Base-by-base conservation (phyloP, 2,329 filamentous ascomycete genomes). In the Xylariaceae sp. region DNA sequence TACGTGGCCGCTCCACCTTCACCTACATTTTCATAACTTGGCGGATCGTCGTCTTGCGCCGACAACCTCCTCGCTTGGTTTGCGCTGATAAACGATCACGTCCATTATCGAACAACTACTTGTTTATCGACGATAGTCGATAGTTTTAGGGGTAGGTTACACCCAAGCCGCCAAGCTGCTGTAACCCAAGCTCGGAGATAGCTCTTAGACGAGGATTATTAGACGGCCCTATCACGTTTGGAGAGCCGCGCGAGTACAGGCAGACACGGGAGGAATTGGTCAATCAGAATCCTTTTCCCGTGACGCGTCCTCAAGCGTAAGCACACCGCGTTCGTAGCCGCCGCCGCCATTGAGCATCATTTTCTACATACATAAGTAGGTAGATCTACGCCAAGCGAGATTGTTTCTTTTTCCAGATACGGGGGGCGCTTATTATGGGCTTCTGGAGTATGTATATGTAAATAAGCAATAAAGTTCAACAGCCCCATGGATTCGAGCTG, bases 341-440 rank as follows among this genome's bases (percentile, higher is more conserved):
- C n/a, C n/a, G 51, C 58, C 59, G 52, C 58, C 52, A 60, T 60
- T 40, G 21, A 23, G 26, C 19, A 59, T 32, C 51, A 50, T 51
- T 57, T 48, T n/a, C n/a, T n/a, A n/a, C n/a, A n/a, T n/a, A n/a
- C n/a, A n/a, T n/a, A n/a, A 43, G 32, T 53, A 43, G 37, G 29
- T 21, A 6, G 53, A 57, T 59, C 56, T 54, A 40, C 59, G 48
- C 52, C 57, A 62, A 55, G 48, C 59, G 53, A 61, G 57, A 59
- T 61, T 48, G 40, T 54, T 26, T 32, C 43, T 20, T 47, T 56
- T 42, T 48, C n/a, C 43, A 26, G 23, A 29, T 37, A 37, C 32
- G 32, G 12, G 32, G 32, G 12, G 32, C 9, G 32, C 32, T 12
- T 16, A 12, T 37, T 14, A 16, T 37, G 12, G 32, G 32, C 32